phyloP scores from a whole-genome alignment of 768 basidiomycete species.

The Strobilomyces confusus region DNA sequence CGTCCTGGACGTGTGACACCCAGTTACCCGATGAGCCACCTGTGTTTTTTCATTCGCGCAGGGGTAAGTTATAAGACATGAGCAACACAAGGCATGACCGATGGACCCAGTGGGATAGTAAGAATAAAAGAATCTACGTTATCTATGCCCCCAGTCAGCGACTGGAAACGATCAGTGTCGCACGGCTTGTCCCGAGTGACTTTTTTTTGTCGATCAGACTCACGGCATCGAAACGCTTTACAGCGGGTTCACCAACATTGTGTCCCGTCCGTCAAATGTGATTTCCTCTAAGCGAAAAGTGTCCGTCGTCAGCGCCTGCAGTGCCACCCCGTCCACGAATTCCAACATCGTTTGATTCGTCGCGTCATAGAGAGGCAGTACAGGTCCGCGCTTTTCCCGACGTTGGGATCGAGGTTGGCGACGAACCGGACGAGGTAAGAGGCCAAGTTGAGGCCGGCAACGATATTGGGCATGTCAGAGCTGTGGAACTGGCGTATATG shows the following conservation, averaged over 20 bases:
- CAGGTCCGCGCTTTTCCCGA: conserved; percentile 22
- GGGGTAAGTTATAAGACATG: no score
- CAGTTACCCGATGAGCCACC: no score
- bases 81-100: no score
- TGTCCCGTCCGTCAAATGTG: conserved; percentile 21
- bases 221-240: not conserved
- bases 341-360: conserved; percentile 19
- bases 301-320: conserved; percentile 38
- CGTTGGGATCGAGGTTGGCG: conserved; percentile 37
- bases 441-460: conserved; percentile 38
- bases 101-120: no score
- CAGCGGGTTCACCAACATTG: conserved; percentile 4
- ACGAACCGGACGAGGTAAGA: conserved; percentile 31
- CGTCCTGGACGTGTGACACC: no score
- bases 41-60: no score
- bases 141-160: no score
- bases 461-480: conserved; percentile 41
- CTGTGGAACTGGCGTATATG: conserved; percentile 34
- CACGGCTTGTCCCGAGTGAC: no score
- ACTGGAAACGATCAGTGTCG: no score
- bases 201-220: not conserved
- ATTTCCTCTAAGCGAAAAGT: conserved; percentile 41
- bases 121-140: no score
- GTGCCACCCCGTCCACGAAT: conserved; percentile 27
- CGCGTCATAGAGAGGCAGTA: conserved; percentile 41